phyloP scores from a whole-genome alignment of 352 stramenopile species.

The Blastocystis hominis region DNA sequence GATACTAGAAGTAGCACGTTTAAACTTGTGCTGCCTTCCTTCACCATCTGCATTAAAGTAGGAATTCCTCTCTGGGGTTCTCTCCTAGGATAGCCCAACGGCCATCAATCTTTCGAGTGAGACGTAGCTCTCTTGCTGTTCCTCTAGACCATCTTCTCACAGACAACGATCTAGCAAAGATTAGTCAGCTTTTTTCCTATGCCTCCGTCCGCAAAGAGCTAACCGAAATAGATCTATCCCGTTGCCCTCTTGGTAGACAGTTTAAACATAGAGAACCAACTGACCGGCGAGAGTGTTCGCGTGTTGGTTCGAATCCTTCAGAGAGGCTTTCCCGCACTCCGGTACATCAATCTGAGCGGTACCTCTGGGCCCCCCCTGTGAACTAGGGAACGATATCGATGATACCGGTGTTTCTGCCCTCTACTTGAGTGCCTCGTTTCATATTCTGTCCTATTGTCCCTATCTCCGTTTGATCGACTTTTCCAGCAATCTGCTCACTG shows the following conservation, averaged over 20 bases:
- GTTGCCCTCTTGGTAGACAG: neutral
- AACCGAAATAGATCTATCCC: neutral
- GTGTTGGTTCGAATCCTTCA: neutral
- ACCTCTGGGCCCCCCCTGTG: neutral
- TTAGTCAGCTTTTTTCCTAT: neutral
- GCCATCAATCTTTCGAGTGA: neutral
- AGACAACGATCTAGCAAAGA: neutral
- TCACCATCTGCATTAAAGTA: neutral
- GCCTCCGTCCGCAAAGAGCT: neutral
- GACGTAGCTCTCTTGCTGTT: neutral
- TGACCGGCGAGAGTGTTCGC: neutral
- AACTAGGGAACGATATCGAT: neutral
- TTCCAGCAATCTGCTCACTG: neutral
- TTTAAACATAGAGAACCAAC: neutral
- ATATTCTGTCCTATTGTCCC: neutral
- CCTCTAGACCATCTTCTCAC: neutral
- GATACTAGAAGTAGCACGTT: neutral
- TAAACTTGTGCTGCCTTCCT: neutral
- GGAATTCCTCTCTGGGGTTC: neutral
- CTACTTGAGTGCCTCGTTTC: neutral
- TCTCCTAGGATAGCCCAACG: neutral
- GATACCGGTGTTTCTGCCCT: neutral
- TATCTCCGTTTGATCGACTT: neutral
- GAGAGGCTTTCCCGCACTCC: neutral
- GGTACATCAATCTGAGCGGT: neutral